Evolutionary conservation across 768 basidiomycete species (phyloP).

Genomic region (Baorangia bicolor): DNA sequence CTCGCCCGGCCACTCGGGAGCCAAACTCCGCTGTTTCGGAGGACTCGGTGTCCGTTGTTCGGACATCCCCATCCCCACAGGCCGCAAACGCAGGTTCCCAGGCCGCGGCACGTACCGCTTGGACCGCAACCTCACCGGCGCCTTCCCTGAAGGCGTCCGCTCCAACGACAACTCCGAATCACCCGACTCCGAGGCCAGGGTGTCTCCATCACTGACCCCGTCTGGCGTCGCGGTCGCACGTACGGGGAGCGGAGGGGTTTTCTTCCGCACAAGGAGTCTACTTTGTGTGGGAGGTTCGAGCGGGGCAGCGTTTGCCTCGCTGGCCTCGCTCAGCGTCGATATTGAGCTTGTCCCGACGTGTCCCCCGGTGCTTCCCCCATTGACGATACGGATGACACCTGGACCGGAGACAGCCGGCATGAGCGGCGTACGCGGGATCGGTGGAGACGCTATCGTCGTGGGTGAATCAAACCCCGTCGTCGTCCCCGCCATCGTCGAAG

Average conservation of each 20-base stretch:
- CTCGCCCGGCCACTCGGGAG: constrained; percentile 54
- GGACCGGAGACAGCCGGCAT: constrained; percentile 17
- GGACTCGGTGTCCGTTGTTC: constrained; percentile 39
- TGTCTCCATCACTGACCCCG: neutral
- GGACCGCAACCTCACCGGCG: constrained; percentile 45
- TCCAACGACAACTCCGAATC: constrained; percentile 39
- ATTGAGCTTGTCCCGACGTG: constrained; percentile 31
- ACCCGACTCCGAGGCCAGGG: constrained; percentile 27
- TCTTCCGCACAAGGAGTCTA: constrained; percentile 39
- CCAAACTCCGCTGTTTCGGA: constrained; percentile 48
- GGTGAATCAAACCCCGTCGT: constrained; percentile 38
- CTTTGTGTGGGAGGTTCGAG: constrained; percentile 28
- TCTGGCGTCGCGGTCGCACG: neutral
- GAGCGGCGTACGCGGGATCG: constrained; percentile 40
- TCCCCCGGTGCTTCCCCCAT: constrained; percentile 25
- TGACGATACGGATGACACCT: constrained; percentile 26
- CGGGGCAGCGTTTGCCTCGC: constrained; percentile 16
- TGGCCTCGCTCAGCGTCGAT: constrained; percentile 27
- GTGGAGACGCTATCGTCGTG: constrained; percentile 37
- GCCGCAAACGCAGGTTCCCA: constrained; percentile 47
- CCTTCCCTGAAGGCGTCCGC: constrained; percentile 35
- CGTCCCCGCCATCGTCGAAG: neutral
- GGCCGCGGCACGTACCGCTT: constrained; percentile 51
- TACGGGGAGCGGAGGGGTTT: constrained; percentile 31
- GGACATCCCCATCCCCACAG: constrained; percentile 12